phyloP scores from a whole-genome alignment of 306 rosid species.

The Prosopis cineraria region DNA sequence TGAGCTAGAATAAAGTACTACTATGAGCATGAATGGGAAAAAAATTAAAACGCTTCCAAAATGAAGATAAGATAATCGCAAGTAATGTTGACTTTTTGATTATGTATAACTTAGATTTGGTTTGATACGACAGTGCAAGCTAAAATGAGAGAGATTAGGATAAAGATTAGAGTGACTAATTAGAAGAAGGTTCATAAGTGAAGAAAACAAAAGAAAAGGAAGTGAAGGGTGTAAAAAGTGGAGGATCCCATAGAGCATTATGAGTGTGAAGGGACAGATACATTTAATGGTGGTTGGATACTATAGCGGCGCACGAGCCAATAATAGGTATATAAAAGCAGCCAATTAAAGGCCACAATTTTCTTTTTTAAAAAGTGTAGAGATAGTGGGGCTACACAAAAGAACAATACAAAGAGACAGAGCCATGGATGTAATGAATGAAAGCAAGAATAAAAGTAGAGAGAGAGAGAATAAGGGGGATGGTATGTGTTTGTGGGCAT shows the following conservation, averaged over 20 bases:
- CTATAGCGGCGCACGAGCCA: slow-evolving; percentile 54
- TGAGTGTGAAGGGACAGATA: slow-evolving; percentile 1
- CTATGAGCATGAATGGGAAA: background rate
- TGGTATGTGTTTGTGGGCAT: no score
- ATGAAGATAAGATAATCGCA: no score
- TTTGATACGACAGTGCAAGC: background rate
- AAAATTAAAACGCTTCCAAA: no score
- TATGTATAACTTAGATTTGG: background rate
- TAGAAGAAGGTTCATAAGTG: background rate
- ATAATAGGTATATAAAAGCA: slow-evolving; percentile 37
- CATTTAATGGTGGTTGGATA: slow-evolving; percentile 27
- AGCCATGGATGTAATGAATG: no score
- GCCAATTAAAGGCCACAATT: background rate
- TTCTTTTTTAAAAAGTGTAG: background rate
- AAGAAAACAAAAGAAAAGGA: slow-evolving; percentile 13
- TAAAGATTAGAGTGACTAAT: background rate
- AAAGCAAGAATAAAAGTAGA: no score
- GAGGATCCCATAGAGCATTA: slow-evolving; percentile 44
- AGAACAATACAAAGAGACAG: background rate
- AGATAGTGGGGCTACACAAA: background rate
- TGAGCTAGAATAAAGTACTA: background rate
- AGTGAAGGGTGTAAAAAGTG: slow-evolving; percentile 13
- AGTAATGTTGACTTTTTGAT: no score
- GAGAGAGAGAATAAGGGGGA: no score
- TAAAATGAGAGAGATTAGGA: background rate